Evolutionary conservation across 441 rosid genomes (phyloP), one percentile per base, ranked within the genome.

Genomic region (Mallotus repandus): DNA sequence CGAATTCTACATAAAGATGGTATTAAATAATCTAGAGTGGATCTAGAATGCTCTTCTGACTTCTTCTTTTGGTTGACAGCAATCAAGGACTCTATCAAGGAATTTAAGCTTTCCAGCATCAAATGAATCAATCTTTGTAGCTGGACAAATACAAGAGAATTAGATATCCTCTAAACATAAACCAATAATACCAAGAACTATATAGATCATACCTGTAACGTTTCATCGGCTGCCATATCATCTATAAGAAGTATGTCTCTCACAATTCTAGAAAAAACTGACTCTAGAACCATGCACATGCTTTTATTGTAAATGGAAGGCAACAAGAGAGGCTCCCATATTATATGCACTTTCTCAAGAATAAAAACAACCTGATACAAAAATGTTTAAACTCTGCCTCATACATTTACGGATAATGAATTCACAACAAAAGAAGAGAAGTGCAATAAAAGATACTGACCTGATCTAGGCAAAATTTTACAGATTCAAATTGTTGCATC

Each of bases 181-280:
- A 41, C 65, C 54, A 63, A 55, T 11, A 69, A 75, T 58, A 41
- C 66, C 57, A 38, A 38, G 41, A 38, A 38, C 41, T 38, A 38
- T 6, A 32, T 67, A 54, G 21, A 68, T 21, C 35, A 48, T 72
- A 91, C 99, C 94, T 89, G 95, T 76, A 92, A 83, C 68, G 99
- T 93, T 84, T 96, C 99, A 70, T 96, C 99, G 10, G 99, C 99
- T 54, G 99, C 98, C 88, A 96, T 87, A 79, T 96, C 99, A 79
- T 96, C 99, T 69, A 96, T 81, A 74, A 89, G 89, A 72, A 96
- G 96, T 72, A 94, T 85, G 79, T 96, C 97, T 82, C 71, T 86
- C 13, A 87, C 64, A 59, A 94, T 86, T 81, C 96, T 84, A 57
- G 91, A 87, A 77, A 96, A 88, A 62, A 93, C 92, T 0, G 97